Percentiles rank a stretch among this genome's conserved stretches.
Conservation (phyloP, 1,284 basidiomycete species). For the Ganoderma leucocontextum region DNA sequence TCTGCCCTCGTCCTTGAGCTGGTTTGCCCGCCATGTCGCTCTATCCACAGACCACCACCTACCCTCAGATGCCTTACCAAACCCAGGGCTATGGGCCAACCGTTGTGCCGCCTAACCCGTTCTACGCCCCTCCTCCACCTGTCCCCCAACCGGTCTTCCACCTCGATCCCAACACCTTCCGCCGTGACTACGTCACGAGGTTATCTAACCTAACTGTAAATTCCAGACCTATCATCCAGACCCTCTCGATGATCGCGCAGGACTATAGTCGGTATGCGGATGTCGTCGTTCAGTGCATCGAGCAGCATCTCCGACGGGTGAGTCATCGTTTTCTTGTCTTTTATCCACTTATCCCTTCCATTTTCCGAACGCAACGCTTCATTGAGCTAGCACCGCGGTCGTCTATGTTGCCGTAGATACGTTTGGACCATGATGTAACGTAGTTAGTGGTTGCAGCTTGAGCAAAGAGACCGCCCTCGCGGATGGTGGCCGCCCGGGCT, state of each 20-base stretch:
- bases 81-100: conserved; percentile 57
- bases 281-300: conserved; percentile 88
- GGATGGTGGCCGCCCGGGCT: conserved; percentile 8
- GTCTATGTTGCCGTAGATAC: background rate
- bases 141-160: conserved; percentile 48
- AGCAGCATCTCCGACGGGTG: conserved; percentile 89
- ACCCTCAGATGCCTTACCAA: conserved; percentile 49
- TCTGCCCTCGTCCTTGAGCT: conserved; percentile 29
- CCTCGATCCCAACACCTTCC: conserved; percentile 80
- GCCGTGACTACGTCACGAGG: conserved; percentile 80
- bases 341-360: conserved; percentile 13
- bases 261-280: conserved; percentile 84
- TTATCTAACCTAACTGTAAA: conserved; percentile 92
- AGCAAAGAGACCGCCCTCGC: conserved; percentile 38
- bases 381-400: background rate
- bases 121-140: conserved; percentile 45
- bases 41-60: conserved; percentile 54
- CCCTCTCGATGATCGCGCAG: conserved; percentile 93
- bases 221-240: conserved; percentile 95
- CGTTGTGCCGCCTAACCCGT: conserved; percentile 49
- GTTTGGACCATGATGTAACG: conserved; percentile 32
- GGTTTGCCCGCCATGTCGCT: conserved; percentile 51
- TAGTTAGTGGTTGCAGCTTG: conserved; percentile 36
- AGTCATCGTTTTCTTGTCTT: conserved; percentile 50
- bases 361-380: background rate